Percentiles rank a stretch among this genome's conserved stretches.
These are phyloP conservation scores for Aspergillus thermomutatus DNA, from an alignment of 2,329 filamentous ascomycete genomes.

Conservation along the genomic window DNA sequence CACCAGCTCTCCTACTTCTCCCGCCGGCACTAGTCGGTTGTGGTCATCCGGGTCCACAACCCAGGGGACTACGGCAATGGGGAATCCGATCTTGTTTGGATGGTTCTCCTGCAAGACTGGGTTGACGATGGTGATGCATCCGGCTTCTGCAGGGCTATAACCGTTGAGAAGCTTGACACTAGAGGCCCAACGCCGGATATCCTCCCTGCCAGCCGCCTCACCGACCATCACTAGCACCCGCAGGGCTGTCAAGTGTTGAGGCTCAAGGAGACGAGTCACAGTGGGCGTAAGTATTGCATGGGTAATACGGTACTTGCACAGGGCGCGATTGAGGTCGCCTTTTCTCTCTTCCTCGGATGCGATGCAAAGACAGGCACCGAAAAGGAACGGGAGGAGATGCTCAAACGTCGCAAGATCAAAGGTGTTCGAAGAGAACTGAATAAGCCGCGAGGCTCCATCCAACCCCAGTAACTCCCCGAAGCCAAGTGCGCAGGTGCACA, in stretches of 20 bases:
- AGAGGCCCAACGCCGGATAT: not conserved
- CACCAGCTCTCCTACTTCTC: not conserved
- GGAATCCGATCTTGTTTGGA: not conserved
- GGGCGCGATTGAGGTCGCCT: not conserved
- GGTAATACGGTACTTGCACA: not conserved
- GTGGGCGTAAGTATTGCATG: slow-evolving; percentile 3
- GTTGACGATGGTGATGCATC: not conserved
- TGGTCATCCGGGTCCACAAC: slow-evolving; percentile 1
- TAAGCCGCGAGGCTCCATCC: slow-evolving; percentile 32
- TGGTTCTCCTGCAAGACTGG: not conserved
- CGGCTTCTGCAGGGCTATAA: not conserved
- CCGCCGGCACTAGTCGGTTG: not conserved
- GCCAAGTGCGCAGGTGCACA: not conserved
- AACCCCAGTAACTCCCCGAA: not conserved
- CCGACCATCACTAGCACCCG: not conserved
- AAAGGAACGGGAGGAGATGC: slow-evolving; percentile 8
- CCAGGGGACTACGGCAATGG: not conserved
- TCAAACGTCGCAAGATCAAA: slow-evolving; percentile 45
- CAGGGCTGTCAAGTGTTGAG: not conserved
- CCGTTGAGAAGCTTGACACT: slow-evolving; percentile 1
- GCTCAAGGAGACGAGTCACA: not conserved
- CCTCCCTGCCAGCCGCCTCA: not conserved
- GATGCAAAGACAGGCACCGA: slow-evolving; percentile 10
- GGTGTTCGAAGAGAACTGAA: slow-evolving; percentile 33
- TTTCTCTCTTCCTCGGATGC: slow-evolving; percentile 5